Percentiles rank a stretch among this genome's conserved stretches.
These are phyloP conservation scores for Fusarium sp. DNA, from an alignment of 2,329 filamentous ascomycete genomes.

Conservation along the genomic window DNA sequence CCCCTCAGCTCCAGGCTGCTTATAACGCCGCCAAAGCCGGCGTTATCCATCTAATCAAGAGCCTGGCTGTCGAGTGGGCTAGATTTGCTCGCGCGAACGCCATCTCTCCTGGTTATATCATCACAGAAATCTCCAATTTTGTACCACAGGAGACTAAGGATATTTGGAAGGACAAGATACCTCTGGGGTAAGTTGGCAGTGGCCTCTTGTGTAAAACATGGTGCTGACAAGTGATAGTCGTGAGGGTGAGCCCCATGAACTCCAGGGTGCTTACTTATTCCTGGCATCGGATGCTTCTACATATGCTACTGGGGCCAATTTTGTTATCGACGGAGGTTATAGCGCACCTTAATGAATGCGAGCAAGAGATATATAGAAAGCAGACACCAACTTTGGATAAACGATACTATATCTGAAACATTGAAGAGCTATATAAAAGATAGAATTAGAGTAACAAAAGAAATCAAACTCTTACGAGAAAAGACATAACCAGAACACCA, in stretches of 20 bases:
- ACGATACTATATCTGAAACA: background rate
- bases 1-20: conserved; percentile 66
- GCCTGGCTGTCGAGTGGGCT: conserved; percentile 68
- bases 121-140: conserved; percentile 49
- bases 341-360: conserved; percentile 40
- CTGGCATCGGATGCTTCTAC: conserved; percentile 52
- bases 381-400: background rate
- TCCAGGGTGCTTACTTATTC: conserved; percentile 47
- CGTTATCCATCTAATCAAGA: conserved; percentile 68
- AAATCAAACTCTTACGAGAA: conserved; percentile 3
- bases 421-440: background rate
- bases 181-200: conserved; percentile 39
- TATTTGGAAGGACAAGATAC: conserved; percentile 49
- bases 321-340: conserved; percentile 52
- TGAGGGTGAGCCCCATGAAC: conserved; percentile 48
- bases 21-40: conserved; percentile 71
- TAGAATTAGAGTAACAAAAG: conserved; percentile 9
- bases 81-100: conserved; percentile 70
- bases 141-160: conserved; percentile 47
- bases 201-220: background rate
- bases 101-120: conserved; percentile 58
- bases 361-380: no score
- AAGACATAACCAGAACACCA: background rate
- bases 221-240: conserved; percentile 40
- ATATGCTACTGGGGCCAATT: conserved; percentile 52